phyloP scores from a whole-genome alignment of 192 early-diverging fungal genomes.

The Linderina pennispora region DNA sequence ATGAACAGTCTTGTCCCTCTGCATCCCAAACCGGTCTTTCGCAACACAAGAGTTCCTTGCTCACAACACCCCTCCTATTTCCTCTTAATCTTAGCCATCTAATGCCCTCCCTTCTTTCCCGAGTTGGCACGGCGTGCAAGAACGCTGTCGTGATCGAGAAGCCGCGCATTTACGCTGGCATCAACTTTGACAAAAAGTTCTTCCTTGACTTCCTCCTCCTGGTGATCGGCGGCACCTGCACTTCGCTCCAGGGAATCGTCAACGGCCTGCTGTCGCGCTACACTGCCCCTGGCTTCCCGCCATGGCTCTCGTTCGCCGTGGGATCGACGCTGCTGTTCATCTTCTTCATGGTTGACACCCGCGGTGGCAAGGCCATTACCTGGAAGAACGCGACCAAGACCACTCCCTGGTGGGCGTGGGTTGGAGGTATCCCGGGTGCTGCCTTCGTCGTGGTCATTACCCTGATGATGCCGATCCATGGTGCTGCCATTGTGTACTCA shows the following conservation, averaged over 20 bases:
- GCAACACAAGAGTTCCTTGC: no score
- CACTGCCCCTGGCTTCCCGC: constrained; percentile 14
- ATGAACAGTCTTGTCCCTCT: no score
- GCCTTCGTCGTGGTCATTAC: constrained; percentile 22
- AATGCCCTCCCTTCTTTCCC: no score
- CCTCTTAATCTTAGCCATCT: no score
- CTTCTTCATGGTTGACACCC: constrained; percentile 19
- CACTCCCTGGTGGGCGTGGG: constrained; percentile 22
- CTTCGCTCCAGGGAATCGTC: constrained; percentile 14
- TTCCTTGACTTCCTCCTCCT: constrained; percentile 11
- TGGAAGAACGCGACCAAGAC: constrained; percentile 19
- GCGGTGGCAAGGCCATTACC: constrained; percentile 18
- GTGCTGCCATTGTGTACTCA: constrained; percentile 14
- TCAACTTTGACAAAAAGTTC: constrained; percentile 17
- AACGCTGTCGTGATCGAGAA: constrained; percentile 14
- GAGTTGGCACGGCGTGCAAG: no score
- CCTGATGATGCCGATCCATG: constrained; percentile 17
- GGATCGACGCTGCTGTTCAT: constrained; percentile 16
- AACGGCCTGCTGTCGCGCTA: constrained; percentile 17
- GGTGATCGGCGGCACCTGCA: constrained; percentile 12
- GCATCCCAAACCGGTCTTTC: no score
- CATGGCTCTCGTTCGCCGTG: constrained; percentile 22
- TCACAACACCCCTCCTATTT: no score
- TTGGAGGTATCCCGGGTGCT: constrained; percentile 17
- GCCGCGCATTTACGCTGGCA: constrained; percentile 19